These are phyloP conservation scores for Erysimum cheiranthoides DNA, from an alignment of 345 rosid genomes.

Conservation along the genomic window DNA sequence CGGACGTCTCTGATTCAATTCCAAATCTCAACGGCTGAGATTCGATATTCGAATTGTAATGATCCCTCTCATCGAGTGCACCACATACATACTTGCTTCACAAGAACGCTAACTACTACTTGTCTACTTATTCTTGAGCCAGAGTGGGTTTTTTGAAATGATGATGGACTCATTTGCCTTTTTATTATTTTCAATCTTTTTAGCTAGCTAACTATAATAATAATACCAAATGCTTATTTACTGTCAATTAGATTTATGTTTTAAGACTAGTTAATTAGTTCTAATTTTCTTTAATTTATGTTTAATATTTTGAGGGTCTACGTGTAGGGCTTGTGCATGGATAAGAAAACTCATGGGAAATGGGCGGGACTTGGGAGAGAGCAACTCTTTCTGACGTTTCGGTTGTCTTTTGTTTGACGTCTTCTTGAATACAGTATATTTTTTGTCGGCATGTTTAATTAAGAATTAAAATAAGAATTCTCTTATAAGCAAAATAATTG, in stretches of 20 bases:
- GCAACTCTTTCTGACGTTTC: slow-evolving; percentile 31
- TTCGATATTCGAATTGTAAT: slow-evolving; percentile 31
- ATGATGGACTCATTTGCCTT: slow-evolving; percentile 21
- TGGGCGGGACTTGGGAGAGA: slow-evolving; percentile 31
- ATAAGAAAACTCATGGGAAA: slow-evolving; percentile 28
- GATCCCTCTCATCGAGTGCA: slow-evolving; percentile 36
- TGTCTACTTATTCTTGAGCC: slow-evolving; percentile 42
- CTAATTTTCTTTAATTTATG: not conserved
- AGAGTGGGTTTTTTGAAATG: slow-evolving; percentile 43
- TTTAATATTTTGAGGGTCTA: not conserved
- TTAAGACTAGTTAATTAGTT: not conserved
- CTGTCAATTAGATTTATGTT: not conserved
- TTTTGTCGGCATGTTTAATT: slow-evolving; percentile 1
- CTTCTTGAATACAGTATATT: no score
- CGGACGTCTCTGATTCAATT: slow-evolving; percentile 32
- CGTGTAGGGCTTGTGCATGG: slow-evolving; percentile 40
- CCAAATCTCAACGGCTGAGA: slow-evolving; percentile 28
- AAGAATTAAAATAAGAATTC: slow-evolving; percentile 6
- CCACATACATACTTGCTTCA: slow-evolving; percentile 40
- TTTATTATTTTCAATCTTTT: not conserved
- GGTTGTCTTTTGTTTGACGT: slow-evolving; percentile 40
- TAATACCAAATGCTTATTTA: slow-evolving; percentile 9
- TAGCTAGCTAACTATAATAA: not conserved
- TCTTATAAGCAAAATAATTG: slow-evolving; percentile 1
- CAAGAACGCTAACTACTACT: slow-evolving; percentile 36